Base-by-base conservation (phyloP, 2,329 filamentous ascomycete genomes). In the Trichoderma simmonsii region DNA sequence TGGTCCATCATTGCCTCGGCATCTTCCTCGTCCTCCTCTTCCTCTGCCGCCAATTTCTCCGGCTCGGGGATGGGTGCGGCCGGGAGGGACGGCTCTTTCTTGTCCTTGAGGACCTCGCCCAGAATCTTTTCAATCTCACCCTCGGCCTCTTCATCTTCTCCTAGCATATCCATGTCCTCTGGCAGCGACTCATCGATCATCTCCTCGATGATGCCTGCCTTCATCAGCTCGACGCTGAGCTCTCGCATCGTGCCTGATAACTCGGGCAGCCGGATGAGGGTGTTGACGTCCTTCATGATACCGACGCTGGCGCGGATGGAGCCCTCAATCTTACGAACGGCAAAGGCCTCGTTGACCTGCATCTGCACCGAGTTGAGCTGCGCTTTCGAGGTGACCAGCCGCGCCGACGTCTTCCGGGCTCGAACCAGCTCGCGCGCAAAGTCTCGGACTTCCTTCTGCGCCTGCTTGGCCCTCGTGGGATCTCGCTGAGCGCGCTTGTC, bases 241-340 rank as follows among this genome's bases (percentile, higher is more conserved):
- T 97, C 93, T 74, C 90, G 87, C 95, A 98, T 98, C 9, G 95
- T 98, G 15, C 89, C 90, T 24, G 92, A 93, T 73, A 98, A 85
- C 75, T 97, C 93, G 12, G 96, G 96, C 76, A 99, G 83, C 32
- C 91, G 87, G 64, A 98, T 90, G 30, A 98, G 86, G 18, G 87
- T 88, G 81, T 98, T 98, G 73, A 99, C 94, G 80, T 98, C 94
- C 83, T 95, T 95, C 96, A 99, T 98, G 76, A 99, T 95, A 59
- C 93, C 92, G 9, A 95, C 95, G 77, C 91, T 93, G 56, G 92
- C 91, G 76, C 90, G 89, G 79, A 99, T 94, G 78, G 92, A 94
- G 60, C 95, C 95, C 83, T 98, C 95, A 75, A 99, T 98, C 86
- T 97, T 97, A 76, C 94, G 91, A 77, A 98, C 91, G 2, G 94